phyloP scores from a whole-genome alignment of 805 yeast species.

The Metschnikowia arizonensis region DNA sequence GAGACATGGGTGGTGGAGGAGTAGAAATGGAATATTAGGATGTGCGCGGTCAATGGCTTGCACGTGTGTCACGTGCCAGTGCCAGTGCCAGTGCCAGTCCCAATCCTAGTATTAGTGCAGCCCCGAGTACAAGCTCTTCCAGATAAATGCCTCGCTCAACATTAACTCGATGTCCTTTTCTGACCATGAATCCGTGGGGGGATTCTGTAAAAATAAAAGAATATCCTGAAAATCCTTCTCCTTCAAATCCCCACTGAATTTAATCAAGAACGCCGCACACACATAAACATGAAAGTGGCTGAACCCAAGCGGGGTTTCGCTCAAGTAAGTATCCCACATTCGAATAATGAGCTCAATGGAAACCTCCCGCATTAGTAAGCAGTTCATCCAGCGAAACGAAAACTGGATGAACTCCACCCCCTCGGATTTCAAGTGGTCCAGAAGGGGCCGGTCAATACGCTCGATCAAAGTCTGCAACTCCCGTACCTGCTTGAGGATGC shows the following conservation, averaged over 20 bases:
- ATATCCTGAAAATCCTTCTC: constrained; percentile 93
- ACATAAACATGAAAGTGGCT: constrained; percentile 93
- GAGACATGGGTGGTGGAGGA: constrained; percentile 14
- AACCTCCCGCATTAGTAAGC: constrained; percentile 91
- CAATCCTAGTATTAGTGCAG: background rate
- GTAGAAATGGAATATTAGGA: background rate
- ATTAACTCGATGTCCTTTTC: constrained; percentile 88
- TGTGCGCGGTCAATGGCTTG: too few species aligned
- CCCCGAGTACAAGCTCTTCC: constrained; percentile 79
- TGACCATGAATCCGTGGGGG: constrained; percentile 82
- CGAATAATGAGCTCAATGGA: constrained; percentile 73
- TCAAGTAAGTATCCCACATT: constrained; percentile 96
- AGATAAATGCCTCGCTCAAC: constrained; percentile 91
- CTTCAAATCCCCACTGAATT: constrained; percentile 76
- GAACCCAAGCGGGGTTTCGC: constrained; percentile 74
- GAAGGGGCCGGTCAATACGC: constrained; percentile 72
- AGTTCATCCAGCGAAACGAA: constrained; percentile 98
- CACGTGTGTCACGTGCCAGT: too few species aligned
- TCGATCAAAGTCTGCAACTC: constrained; percentile 73
- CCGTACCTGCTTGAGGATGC: constrained; percentile 85
- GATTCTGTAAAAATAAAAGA: constrained; percentile 83
- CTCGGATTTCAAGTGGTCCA: constrained; percentile 70
- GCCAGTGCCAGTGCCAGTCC: too few species aligned
- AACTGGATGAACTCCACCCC: constrained; percentile 94
- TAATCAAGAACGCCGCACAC: constrained; percentile 91